Conservation (phyloP, 352 stramenopile species). For the Phytophthora pistaciae region DNA sequence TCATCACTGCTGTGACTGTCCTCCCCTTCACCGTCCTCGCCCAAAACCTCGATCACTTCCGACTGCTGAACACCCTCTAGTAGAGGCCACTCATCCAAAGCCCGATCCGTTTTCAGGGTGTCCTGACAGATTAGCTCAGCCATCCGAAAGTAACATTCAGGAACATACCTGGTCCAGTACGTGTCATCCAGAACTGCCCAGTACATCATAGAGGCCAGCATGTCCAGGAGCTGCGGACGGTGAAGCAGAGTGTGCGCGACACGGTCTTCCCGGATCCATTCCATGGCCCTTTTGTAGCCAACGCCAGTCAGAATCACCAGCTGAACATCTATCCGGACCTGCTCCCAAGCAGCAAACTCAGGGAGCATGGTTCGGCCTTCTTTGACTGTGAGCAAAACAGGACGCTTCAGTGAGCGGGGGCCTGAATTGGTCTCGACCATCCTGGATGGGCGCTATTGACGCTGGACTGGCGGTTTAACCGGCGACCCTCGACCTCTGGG, state of each 20-base stretch:
- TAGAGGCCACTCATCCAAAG: neutral
- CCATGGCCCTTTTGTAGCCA: neutral
- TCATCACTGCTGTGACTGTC: no score
- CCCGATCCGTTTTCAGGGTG: neutral
- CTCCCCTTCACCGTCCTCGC: no score
- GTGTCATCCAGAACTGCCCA: neutral
- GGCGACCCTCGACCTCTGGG: neutral
- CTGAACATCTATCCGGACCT: neutral
- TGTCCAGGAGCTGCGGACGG: neutral
- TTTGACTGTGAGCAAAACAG: neutral
- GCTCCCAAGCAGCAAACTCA: constrained; percentile 1
- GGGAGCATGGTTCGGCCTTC: neutral
- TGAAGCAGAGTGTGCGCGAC: neutral
- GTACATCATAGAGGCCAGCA: constrained; percentile 1
- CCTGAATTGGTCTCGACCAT: neutral
- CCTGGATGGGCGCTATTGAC: neutral
- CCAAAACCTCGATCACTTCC: no score
- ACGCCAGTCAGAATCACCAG: neutral
- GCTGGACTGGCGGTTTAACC: neutral
- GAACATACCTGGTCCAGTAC: neutral
- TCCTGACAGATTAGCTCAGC: neutral
- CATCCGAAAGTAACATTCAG: neutral
- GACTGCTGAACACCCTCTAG: neutral
- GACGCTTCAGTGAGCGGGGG: neutral
- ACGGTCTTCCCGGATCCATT: neutral